These are phyloP conservation scores for Oropetium thomaeum DNA, from an alignment of 176 grass and related monocot genomes.

Conservation along the genomic window DNA sequence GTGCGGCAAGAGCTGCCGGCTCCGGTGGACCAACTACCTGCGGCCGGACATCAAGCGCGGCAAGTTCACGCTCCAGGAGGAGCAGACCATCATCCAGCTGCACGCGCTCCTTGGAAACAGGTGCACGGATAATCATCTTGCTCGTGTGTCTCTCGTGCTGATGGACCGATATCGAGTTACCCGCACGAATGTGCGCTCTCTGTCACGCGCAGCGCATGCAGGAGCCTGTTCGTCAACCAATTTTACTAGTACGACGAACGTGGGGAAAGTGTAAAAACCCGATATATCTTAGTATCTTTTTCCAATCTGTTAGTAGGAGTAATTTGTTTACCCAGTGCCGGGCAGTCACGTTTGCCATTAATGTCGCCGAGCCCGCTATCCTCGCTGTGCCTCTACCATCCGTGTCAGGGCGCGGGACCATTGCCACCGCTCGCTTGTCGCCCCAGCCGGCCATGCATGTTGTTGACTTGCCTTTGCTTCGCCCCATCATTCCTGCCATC, in stretches of 20 bases:
- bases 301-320: neutral
- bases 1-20: constrained; percentile 77
- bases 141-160: neutral
- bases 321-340: neutral
- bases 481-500: constrained; percentile 17
- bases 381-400: constrained; percentile 19
- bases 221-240: too few relatives aligned
- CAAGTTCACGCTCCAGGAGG: constrained; percentile 71
- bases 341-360: constrained; percentile 35
- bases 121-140: constrained; percentile 5
- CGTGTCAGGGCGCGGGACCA: constrained; percentile 39
- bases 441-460: constrained; percentile 14
- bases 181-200: neutral
- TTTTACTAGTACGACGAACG: neutral
- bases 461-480: constrained; percentile 30
- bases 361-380: constrained; percentile 16
- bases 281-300: too few relatives aligned
- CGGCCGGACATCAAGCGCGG: constrained; percentile 76
- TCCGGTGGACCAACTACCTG: constrained; percentile 82
- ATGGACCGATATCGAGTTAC: too few relatives aligned
- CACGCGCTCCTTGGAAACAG: constrained; percentile 80
- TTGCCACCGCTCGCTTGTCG: constrained; percentile 17
- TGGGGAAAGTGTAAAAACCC: constrained; percentile 7
- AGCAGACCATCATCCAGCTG: constrained; percentile 79
- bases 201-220: neutral